Base-by-base conservation (phyloP, 2,329 filamentous ascomycete genomes). In the Periconia sp. region DNA sequence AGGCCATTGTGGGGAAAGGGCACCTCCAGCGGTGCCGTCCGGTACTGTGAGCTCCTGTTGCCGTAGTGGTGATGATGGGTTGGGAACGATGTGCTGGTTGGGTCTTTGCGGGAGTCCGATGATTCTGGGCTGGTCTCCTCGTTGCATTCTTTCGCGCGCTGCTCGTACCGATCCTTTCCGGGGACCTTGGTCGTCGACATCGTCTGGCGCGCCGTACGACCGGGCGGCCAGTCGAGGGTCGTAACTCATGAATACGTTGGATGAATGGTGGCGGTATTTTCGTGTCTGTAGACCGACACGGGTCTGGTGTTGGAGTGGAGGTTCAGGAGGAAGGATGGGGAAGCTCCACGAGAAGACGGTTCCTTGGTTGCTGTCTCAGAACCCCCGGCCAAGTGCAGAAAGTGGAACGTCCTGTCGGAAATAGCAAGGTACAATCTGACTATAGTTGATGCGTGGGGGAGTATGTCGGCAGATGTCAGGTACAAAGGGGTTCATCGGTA, bases 1-100 rank as follows among this genome's bases (percentile, higher is more conserved):
- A 46, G 79, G 77, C 79, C 79, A 81, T 65, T 78, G 75, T 37
- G 74, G 74, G 10, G 75, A 68, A 6, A 58, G 50, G 15, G 60
- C 54, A 19, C 57, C 49, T 44, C 40, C 49, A 41, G 61, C 52
- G 47, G 57, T 60, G 17, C 31, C 57, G 6, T 58, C 58, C 19
- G 59, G 58, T 17, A 61, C 60, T 8, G 62, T 53, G 18, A 54
- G 49, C 37, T 57, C 57, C 49, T 57, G 48, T 15, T 56, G 48
- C n/a, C 56, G 55, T 8, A 55, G 33, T 41, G 11, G 33, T 14
- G 47, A 30, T 2, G 65, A 62, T 2, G 65, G 62, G 50, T 54
- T 63, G 51, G 68, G 67, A 9, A 64, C 64, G 15, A 70, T 53
- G 10, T 67, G 60, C 54, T 73, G 69, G 27, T 73, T 73, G 6